Conservation (phyloP, 345 rosid species). For the Pseudoturritis turrita region DNA sequence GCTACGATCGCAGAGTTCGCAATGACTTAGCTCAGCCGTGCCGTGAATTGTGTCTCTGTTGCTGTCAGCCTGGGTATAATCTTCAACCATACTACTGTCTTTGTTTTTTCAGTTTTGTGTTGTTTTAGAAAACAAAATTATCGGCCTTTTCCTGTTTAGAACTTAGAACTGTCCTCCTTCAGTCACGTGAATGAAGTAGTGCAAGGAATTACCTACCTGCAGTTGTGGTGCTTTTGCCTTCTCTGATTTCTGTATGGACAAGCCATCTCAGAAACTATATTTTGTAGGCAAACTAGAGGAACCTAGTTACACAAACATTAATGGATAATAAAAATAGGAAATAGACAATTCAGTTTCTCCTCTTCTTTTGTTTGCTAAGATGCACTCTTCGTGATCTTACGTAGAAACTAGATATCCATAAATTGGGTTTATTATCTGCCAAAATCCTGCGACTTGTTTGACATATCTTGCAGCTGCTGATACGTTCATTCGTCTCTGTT, state of each 20-base stretch:
- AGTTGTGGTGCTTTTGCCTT: not conserved
- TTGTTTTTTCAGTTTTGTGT: not conserved
- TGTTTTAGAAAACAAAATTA: not conserved
- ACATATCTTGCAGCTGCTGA: not conserved
- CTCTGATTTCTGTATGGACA: not conserved
- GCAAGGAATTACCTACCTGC: not conserved
- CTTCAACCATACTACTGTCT: not conserved
- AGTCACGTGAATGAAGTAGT: not conserved
- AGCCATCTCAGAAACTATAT: not conserved
- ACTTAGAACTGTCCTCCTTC: not conserved
- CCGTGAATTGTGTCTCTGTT: constrained; percentile 94
- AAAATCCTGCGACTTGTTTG: not conserved
- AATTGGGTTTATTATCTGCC: not conserved
- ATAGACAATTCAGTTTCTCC: not conserved
- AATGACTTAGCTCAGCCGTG: constrained; percentile 97
- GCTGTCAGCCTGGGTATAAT: constrained; percentile 95
- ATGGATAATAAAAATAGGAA: not conserved
- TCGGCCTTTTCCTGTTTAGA: not conserved
- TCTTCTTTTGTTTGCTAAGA: not conserved
- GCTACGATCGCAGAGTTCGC: constrained; percentile 97
- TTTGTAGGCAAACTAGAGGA: not conserved
- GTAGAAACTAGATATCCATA: not conserved
- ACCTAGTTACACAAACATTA: not conserved
- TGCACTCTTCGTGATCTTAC: not conserved
- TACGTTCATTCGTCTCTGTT: not conserved